phyloP scores from a whole-genome alignment of 1,139 yeast species.

The Waltiozyma solani region DNA sequence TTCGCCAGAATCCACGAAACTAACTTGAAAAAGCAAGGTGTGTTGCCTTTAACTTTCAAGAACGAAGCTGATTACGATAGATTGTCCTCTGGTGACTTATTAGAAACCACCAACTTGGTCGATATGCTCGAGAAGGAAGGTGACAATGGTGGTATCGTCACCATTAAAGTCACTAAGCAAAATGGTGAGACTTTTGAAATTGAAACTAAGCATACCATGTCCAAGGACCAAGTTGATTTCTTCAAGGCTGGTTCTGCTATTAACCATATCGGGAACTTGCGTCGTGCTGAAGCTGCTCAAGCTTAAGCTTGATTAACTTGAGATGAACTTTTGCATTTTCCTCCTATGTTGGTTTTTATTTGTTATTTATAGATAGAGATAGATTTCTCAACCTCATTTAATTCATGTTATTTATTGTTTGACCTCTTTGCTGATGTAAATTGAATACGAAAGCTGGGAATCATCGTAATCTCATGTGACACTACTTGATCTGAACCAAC shows the following conservation, averaged over 20 bases:
- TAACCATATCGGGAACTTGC: slow-evolving; percentile 72
- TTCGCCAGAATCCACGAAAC: slow-evolving; percentile 95
- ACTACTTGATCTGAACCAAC: too few relatives aligned
- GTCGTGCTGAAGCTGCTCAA: slow-evolving; percentile 19
- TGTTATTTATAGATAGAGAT: too few relatives aligned
- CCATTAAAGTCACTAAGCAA: slow-evolving; percentile 62
- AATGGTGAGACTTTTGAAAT: slow-evolving; percentile 65
- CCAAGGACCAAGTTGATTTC: slow-evolving; percentile 89
- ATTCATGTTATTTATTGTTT: too few relatives aligned
- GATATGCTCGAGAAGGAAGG: slow-evolving; percentile 80
- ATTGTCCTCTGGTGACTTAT: slow-evolving; percentile 63
- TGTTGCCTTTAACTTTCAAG: slow-evolving; percentile 88
- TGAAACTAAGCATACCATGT: slow-evolving; percentile 88
- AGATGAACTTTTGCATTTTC: too few relatives aligned
- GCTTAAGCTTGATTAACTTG: too few relatives aligned
- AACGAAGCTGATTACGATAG: slow-evolving; percentile 82
- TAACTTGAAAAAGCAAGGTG: slow-evolving; percentile 90
- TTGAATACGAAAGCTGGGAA: too few relatives aligned
- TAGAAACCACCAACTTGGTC: slow-evolving; percentile 66
- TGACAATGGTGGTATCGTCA: slow-evolving; percentile 74
- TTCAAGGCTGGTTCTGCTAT: slow-evolving; percentile 97
- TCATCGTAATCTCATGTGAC: too few relatives aligned
- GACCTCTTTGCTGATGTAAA: too few relatives aligned
- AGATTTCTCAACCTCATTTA: too few relatives aligned
- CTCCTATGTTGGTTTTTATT: too few relatives aligned